Evolutionary conservation across 2,329 filamentous ascomycete genomes (phyloP), one percentile per base, ranked within the genome.

Genomic region (Leptographium wingfieldii): DNA sequence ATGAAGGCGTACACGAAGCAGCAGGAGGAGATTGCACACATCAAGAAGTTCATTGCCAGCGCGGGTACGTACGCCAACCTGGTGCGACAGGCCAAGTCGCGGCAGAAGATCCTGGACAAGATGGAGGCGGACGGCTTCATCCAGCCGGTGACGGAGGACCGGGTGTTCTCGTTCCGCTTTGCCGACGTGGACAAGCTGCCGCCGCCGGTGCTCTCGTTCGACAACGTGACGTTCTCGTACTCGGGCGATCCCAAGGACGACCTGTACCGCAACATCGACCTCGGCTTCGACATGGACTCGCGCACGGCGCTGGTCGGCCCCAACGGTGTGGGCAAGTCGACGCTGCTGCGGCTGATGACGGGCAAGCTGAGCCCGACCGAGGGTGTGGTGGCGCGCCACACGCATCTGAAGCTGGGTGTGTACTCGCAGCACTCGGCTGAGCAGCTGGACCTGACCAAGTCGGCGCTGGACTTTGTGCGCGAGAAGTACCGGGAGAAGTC

Each of bases 81-180:
- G 80, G 94, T 99, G 72, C 84, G 90, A 74, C 94, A 99, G 78
- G 95, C 95, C 76, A 99, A 99, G 82, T 97, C 94, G 52, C 86
- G 94, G 66, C 94, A 99, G 77, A 99, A 99, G 90, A 97, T 97
- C 75, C 82, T 97, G 67, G 94, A 99, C 83, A 99, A 99, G 86
- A 99, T 99, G 94, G 92, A 97, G 82, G 94, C 95, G 68, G 94
- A 99, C 70, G 94, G 94, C 67, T 94, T 97, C 76, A 97, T 99
- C 72, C 87, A 99, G 76, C 89, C 90, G 60, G 91, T 99, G 64
- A 76, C 81, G 60, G 76, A 83, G 65, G 94, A 99, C 76, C 83
- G 85, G 63, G 87, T 96, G 71, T 99, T 99, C 79, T 92, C 87
- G 61, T 99, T 99, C 87, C 87, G 92, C 70, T 99, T 99, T 74